Percentiles rank a stretch among this genome's conserved stretches.
Conservation (phyloP, 75 land plant species). For the Cunninghamia lanceolata region DNA sequence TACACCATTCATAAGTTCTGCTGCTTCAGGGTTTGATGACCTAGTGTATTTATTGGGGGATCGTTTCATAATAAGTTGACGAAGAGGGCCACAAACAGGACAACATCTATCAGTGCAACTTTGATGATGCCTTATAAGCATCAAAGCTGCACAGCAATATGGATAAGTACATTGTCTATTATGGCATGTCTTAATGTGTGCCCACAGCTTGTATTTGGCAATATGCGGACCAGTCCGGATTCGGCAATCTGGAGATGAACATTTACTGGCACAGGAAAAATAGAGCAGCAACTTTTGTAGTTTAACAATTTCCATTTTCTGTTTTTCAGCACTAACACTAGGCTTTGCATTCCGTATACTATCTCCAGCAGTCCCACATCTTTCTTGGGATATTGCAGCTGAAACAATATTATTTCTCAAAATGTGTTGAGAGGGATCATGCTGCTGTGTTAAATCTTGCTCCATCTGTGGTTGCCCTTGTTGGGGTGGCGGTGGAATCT, state of each 20-base stretch:
- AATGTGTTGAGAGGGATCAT: slow-evolving; percentile 22
- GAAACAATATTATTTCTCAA: slow-evolving; percentile 13
- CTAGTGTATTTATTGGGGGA: background rate
- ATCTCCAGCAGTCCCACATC: slow-evolving; percentile 4
- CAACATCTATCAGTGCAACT: slow-evolving; percentile 53
- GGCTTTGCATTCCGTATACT: slow-evolving; percentile 16
- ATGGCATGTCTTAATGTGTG: slow-evolving; percentile 50
- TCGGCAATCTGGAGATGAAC: slow-evolving; percentile 53
- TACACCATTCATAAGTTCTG: slow-evolving; percentile 16
- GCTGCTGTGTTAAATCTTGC: slow-evolving; percentile 31
- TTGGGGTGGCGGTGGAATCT: slow-evolving; percentile 22
- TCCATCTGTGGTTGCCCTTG: slow-evolving; percentile 13
- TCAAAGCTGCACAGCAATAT: slow-evolving; percentile 52
- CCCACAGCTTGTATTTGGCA: slow-evolving; percentile 52
- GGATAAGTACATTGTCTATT: slow-evolving; percentile 49
- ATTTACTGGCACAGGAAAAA: slow-evolving; percentile 79
- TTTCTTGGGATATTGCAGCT: slow-evolving; percentile 7
- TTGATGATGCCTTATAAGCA: slow-evolving; percentile 52
- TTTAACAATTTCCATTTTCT: slow-evolving; percentile 29
- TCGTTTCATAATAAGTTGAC: slow-evolving; percentile 14
- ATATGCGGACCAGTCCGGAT: slow-evolving; percentile 46
- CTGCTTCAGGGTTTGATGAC: slow-evolving; percentile 3
- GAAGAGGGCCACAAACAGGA: slow-evolving; percentile 88
- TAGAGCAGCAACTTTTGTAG: slow-evolving; percentile 80
- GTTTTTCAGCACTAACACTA: background rate